Percentiles rank a stretch among this genome's conserved stretches.
Conservation (phyloP, 371 early-diverging fungal species). For the Catenaria anguillulae region DNA sequence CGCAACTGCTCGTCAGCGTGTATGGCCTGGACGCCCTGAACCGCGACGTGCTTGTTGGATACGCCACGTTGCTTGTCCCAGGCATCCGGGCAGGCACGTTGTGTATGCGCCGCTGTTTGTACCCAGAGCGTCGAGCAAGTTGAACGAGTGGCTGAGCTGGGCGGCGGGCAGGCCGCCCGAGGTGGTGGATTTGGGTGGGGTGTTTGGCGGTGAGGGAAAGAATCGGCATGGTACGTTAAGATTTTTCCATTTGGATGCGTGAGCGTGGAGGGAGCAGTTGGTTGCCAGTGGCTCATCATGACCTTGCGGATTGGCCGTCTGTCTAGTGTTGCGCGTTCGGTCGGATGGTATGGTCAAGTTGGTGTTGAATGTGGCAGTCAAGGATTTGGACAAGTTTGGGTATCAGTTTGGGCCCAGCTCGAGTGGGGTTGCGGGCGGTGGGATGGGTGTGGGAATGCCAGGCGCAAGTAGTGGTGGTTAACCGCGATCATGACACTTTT, state of each 20-base stretch:
- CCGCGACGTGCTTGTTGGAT: constrained; percentile 37
- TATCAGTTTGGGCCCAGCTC: constrained; percentile 10
- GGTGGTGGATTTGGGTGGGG: constrained; percentile 33
- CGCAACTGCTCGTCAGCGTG: constrained; percentile 30
- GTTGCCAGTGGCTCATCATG: background rate
- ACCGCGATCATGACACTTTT: too few relatives aligned
- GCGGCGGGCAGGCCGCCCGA: constrained; percentile 30
- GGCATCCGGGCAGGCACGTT: constrained; percentile 13
- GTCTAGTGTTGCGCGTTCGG: constrained; percentile 27
- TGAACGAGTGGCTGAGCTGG: constrained; percentile 24
- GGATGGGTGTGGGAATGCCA: too few relatives aligned
- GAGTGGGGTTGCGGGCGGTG: too few relatives aligned
- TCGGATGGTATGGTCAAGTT: constrained; percentile 34
- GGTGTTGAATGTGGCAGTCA: constrained; percentile 20
- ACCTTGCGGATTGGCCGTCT: background rate
- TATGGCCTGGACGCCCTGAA: constrained; percentile 36
- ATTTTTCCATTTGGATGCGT: background rate
- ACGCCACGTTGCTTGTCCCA: constrained; percentile 23
- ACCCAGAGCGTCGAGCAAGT: constrained; percentile 24
- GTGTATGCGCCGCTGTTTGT: constrained; percentile 24
- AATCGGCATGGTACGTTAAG: constrained; percentile 28
- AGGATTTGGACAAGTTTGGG: constrained; percentile 30
- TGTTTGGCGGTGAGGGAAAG: constrained; percentile 23
- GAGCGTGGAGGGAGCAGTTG: too few relatives aligned
- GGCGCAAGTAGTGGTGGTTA: too few relatives aligned